phyloP scores from a whole-genome alignment of 2,329 filamentous ascomycete species.

The Fusarium keratoplasticum region DNA sequence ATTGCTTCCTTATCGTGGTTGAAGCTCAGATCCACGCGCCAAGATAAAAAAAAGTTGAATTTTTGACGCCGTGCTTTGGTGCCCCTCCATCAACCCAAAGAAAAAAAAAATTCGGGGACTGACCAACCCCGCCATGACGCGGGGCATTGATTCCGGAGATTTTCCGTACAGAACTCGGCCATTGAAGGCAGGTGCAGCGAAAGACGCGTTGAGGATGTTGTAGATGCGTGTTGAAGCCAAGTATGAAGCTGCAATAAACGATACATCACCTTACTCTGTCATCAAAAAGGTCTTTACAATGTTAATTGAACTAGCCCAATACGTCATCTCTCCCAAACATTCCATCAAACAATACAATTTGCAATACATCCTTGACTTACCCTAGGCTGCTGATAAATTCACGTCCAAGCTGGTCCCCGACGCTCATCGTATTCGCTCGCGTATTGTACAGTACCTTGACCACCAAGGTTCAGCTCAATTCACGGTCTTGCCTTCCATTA shows the following conservation, averaged over 20 bases:
- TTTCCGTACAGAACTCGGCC: constrained; percentile 24
- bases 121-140: constrained; percentile 38
- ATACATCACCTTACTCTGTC: background rate
- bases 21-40: constrained; percentile 1
- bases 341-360: background rate
- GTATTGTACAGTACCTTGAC: background rate
- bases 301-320: background rate
- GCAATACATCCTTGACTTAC: background rate
- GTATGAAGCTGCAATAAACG: background rate
- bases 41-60: constrained; percentile 30
- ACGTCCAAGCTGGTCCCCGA: background rate
- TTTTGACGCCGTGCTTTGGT: constrained; percentile 32
- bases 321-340: background rate
- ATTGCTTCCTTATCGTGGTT: background rate
- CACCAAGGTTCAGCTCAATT: background rate
- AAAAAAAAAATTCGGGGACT: constrained; percentile 35
- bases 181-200: background rate
- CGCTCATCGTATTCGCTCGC: background rate
- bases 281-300: background rate
- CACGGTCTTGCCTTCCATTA: background rate
- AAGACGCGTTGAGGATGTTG: background rate
- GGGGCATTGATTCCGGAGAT: constrained; percentile 28
- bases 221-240: background rate
- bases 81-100: constrained; percentile 29
- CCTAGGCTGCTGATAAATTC: constrained; percentile 6